These are phyloP conservation scores for Citeromyces matritensis DNA, from an alignment of 805 yeast genomes.

Conservation along the genomic window DNA sequence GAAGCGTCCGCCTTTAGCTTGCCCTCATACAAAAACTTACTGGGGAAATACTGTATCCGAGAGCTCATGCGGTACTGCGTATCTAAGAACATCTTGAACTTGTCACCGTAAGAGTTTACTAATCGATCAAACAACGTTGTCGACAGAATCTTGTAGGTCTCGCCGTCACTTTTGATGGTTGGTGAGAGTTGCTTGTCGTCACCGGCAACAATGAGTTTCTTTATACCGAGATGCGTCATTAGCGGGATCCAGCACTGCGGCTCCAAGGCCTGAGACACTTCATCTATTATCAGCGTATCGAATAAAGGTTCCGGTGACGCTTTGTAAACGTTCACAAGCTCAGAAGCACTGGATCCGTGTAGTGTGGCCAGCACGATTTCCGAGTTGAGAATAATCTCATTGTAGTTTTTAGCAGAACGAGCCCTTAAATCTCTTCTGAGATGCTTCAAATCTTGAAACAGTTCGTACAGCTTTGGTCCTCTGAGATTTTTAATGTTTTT, in stretches of 20 bases:
- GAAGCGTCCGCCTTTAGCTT: constrained; percentile 45
- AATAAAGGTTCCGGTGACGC: constrained; percentile 23
- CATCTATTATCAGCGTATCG: constrained; percentile 81
- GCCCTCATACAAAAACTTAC: constrained; percentile 46
- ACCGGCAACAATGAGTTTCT: constrained; percentile 71
- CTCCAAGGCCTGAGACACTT: constrained; percentile 86
- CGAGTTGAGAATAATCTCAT: constrained; percentile 41
- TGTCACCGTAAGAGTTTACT: constrained; percentile 28
- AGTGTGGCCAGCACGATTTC: constrained; percentile 70
- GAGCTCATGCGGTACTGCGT: constrained; percentile 83
- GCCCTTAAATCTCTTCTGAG: constrained; percentile 54
- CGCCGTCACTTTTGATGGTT: constrained; percentile 38
- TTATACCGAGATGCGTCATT: constrained; percentile 41
- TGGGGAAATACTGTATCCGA: constrained; percentile 66
- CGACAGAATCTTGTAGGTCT: constrained; percentile 31
- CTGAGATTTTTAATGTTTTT: constrained; percentile 47
- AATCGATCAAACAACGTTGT: constrained; percentile 74
- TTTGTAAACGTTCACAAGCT: constrained; percentile 26
- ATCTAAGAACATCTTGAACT: constrained; percentile 40
- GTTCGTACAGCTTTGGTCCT: constrained; percentile 35
- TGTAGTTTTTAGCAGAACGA: constrained; percentile 50
- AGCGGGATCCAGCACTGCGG: constrained; percentile 97
- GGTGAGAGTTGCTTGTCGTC: constrained; percentile 91
- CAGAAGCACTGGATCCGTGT: constrained; percentile 76
- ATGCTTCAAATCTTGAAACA: constrained; percentile 55